Conservation (phyloP, 2,329 filamentous ascomycete genomes). For the Microsporum audouinii region DNA sequence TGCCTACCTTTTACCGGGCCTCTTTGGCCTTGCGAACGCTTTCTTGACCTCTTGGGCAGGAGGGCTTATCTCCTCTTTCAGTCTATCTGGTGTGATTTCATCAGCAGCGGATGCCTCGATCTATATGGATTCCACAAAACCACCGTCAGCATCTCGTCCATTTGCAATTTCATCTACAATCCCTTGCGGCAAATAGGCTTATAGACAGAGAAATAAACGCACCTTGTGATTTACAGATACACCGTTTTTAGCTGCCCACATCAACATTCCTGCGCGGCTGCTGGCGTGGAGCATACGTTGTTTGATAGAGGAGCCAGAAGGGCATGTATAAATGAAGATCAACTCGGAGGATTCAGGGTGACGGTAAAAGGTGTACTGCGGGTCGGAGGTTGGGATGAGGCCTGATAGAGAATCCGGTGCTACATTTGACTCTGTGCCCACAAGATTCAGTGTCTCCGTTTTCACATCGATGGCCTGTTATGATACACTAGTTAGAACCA, state of each 20-base stretch:
- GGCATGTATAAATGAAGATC: constrained; percentile 55
- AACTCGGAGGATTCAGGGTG: constrained; percentile 39
- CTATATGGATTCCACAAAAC: constrained; percentile 18
- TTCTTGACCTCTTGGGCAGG: constrained; percentile 39
- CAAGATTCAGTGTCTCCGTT: constrained; percentile 47
- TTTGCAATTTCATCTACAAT: not conserved
- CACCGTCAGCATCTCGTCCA: not conserved
- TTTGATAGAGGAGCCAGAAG: constrained; percentile 49
- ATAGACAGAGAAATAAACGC: constrained; percentile 17
- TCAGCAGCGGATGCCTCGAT: constrained; percentile 50
- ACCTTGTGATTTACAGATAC: constrained; percentile 48
- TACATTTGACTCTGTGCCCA: constrained; percentile 33
- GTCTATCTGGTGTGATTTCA: constrained; percentile 43
- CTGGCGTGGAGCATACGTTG: constrained; percentile 56
- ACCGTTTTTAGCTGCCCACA: constrained; percentile 44
- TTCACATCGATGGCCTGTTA: constrained; percentile 30
- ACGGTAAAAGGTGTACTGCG: constrained; percentile 51
- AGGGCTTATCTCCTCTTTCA: constrained; percentile 44
- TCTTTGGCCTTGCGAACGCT: constrained; percentile 53
- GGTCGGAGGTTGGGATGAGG: constrained; percentile 43
- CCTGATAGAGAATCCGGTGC: constrained; percentile 35
- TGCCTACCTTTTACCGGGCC: constrained; percentile 41
- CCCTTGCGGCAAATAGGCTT: not conserved
- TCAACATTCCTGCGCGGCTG: constrained; percentile 44
- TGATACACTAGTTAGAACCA: constrained; percentile 17